These are phyloP conservation scores for Linnemannia schmuckeri DNA, from an alignment of 192 early-diverging fungal genomes.

Conservation along the genomic window DNA sequence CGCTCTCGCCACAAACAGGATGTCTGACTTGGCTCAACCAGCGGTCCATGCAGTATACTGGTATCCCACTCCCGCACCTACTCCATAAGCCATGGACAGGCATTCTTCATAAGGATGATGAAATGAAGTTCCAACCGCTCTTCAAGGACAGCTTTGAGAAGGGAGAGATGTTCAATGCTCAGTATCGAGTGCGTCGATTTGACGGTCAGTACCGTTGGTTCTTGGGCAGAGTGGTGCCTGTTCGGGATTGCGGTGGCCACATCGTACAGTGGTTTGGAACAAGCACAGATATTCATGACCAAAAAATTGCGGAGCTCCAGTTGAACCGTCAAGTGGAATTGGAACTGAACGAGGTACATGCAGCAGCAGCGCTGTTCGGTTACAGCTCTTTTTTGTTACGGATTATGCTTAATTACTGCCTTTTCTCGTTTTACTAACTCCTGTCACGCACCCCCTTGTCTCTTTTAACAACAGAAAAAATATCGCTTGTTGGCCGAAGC, in stretches of 20 bases:
- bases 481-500: slow-evolving; percentile 69
- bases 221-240: slow-evolving; percentile 63
- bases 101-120: slow-evolving; percentile 67
- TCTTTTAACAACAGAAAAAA: slow-evolving; percentile 51
- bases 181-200: slow-evolving; percentile 65
- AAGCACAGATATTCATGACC: slow-evolving; percentile 71
- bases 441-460: not conserved
- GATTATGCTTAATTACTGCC: not conserved
- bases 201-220: slow-evolving; percentile 71
- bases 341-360: slow-evolving; percentile 63
- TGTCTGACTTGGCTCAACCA: slow-evolving; percentile 68
- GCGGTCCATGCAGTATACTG: slow-evolving; percentile 65
- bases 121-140: slow-evolving; percentile 36
- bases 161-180: slow-evolving; percentile 64
- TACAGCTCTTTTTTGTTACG: not conserved
- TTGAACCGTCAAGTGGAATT: slow-evolving; percentile 63
- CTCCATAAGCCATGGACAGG: slow-evolving; percentile 62
- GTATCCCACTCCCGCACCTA: slow-evolving; percentile 47
- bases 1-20: slow-evolving; percentile 59
- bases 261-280: slow-evolving; percentile 72
- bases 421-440: not conserved
- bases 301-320: slow-evolving; percentile 60
- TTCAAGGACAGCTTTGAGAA: slow-evolving; percentile 63
- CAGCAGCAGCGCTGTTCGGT: not conserved
- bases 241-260: slow-evolving; percentile 63